Percentiles rank a stretch among this genome's conserved stretches.
Conservation (phyloP, 2,329 filamentous ascomycete species). For the Venturia carpophila region DNA sequence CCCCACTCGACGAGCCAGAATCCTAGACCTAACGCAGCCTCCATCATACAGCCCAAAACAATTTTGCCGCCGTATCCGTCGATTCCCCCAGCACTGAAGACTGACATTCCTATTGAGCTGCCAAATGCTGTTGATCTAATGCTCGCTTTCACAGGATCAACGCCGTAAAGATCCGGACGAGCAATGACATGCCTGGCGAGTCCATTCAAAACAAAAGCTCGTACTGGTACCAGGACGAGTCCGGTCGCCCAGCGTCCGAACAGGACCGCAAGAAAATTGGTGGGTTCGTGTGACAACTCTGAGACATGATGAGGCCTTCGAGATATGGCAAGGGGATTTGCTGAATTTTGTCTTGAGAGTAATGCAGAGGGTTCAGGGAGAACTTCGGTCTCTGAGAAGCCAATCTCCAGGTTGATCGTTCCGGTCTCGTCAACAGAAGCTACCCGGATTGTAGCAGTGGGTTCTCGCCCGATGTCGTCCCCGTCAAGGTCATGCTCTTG, state of each 20-base stretch:
- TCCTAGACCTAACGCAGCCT: slow-evolving; percentile 7
- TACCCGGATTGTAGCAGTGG: slow-evolving; percentile 14
- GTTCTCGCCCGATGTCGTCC: neutral
- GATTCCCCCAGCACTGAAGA: neutral
- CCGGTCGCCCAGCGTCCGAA: slow-evolving; percentile 7
- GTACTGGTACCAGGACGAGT: slow-evolving; percentile 10
- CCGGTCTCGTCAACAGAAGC: slow-evolving; percentile 15
- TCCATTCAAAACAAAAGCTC: slow-evolving; percentile 10
- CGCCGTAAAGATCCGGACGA: slow-evolving; percentile 12
- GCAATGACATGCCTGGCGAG: slow-evolving; percentile 9
- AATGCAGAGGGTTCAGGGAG: neutral
- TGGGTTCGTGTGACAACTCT: slow-evolving; percentile 13
- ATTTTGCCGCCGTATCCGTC: neutral
- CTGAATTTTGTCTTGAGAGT: neutral
- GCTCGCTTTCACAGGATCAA: slow-evolving; percentile 3
- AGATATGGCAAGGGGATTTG: slow-evolving; percentile 1
- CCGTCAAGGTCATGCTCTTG: slow-evolving; percentile 1
- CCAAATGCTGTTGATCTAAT: slow-evolving; percentile 1
- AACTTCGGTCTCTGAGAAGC: slow-evolving; percentile 7
- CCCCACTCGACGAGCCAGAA: slow-evolving; percentile 14
- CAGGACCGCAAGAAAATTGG: slow-evolving; percentile 10
- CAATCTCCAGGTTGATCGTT: slow-evolving; percentile 16
- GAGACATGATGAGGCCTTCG: slow-evolving; percentile 13
- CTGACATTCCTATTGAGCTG: neutral
- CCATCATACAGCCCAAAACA: slow-evolving; percentile 6